phyloP scores from a whole-genome alignment of 2,329 filamentous ascomycete genomes.

The Ophiocordyceps unilateralis region DNA sequence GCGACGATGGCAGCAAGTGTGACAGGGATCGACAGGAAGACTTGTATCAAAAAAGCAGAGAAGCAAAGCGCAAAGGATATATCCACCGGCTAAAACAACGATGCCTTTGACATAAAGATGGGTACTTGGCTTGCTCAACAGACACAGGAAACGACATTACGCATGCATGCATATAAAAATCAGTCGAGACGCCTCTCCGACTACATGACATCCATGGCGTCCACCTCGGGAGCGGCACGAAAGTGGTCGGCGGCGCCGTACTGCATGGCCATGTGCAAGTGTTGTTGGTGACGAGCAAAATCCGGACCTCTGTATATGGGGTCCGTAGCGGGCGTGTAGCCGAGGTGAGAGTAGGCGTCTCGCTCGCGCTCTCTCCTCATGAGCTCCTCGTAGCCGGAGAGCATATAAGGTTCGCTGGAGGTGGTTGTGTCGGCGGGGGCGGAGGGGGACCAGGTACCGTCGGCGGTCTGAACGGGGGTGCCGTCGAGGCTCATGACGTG shows the following conservation, averaged over 20 bases:
- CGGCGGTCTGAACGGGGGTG: conserved; percentile 30
- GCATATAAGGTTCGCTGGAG: conserved; percentile 62
- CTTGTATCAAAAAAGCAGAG: neutral
- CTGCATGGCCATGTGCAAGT: conserved; percentile 47
- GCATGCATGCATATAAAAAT: no score
- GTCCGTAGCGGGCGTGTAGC: conserved; percentile 43
- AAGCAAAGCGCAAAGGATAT: neutral
- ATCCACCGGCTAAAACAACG: neutral
- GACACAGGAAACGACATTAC: no score
- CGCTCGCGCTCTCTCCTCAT: conserved; percentile 45
- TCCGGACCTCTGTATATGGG: conserved; percentile 44
- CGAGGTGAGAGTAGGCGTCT: conserved; percentile 16
- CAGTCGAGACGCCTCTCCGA: no score
- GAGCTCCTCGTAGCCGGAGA: conserved; percentile 59
- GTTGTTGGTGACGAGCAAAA: conserved; percentile 29
- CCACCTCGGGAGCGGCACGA: conserved; percentile 24
- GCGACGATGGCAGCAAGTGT: neutral
- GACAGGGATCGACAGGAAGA: neutral
- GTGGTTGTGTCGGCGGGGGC: conserved; percentile 16
- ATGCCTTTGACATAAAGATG: neutral
- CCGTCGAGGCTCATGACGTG: conserved; percentile 35
- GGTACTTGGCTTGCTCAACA: neutral
- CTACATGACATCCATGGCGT: conserved; percentile 27
- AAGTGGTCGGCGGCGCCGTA: conserved; percentile 44
- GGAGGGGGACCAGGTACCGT: conserved; percentile 32